These are phyloP conservation scores for Grifola frondosa DNA, from an alignment of 1,284 basidiomycete genomes.

Conservation along the genomic window DNA sequence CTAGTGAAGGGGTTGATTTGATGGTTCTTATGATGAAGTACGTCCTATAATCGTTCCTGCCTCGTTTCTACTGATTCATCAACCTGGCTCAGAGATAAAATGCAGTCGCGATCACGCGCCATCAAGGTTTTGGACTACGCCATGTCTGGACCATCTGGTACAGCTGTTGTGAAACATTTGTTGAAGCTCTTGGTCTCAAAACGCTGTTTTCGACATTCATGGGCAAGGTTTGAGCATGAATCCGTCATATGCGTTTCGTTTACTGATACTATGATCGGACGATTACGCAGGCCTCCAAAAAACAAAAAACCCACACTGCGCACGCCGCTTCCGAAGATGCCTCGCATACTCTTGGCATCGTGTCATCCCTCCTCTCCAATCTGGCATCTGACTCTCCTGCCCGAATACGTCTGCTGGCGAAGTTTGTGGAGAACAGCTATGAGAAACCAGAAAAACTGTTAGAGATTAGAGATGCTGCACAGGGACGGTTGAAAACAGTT, in stretches of 20 bases:
- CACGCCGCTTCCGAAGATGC: conserved; percentile 77
- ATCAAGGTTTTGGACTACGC: conserved; percentile 93
- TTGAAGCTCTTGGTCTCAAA: conserved; percentile 87
- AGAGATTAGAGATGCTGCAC: conserved; percentile 79
- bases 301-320: conserved; percentile 49
- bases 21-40: conserved; percentile 97
- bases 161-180: conserved; percentile 79
- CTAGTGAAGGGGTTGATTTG: conserved; percentile 93
- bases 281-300: conserved; percentile 49
- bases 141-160: conserved; percentile 78
- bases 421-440: conserved; percentile 91
- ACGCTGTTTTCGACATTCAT: conserved; percentile 89
- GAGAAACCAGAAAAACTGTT: conserved; percentile 92
- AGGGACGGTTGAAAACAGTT: conserved; percentile 53
- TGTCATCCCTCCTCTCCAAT: conserved; percentile 88
- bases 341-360: conserved; percentile 85
- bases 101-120: conserved; percentile 73
- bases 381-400: conserved; percentile 82
- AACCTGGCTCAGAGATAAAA: conserved; percentile 68
- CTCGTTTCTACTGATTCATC: not conserved
- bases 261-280: not conserved
- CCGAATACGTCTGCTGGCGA: conserved; percentile 84
- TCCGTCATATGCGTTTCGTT: not conserved
- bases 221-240: conserved; percentile 69
- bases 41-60: conserved; percentile 25